A percentile compares a stretch with the other conserved stretches of the same genome.
phyloP scores from a whole-genome alignment of 2,329 filamentous ascomycete species.

The Scedosporium minutisporum region DNA sequence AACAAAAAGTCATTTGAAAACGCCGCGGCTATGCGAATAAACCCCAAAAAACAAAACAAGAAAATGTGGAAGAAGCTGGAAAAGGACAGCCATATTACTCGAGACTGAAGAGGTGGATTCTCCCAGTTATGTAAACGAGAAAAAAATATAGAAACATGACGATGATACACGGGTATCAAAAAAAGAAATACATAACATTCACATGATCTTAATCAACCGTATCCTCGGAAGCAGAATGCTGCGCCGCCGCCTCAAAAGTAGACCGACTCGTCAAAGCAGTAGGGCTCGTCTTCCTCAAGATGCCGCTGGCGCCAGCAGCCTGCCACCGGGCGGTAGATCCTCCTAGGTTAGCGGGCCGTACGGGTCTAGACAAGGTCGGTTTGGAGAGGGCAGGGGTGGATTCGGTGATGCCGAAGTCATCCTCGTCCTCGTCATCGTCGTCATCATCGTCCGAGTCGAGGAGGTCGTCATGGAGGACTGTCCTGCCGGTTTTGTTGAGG shows the following conservation, averaged over 20 bases:
- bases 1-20: background rate
- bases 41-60: background rate
- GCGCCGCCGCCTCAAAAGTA: slow-evolving; percentile 4
- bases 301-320: slow-evolving; percentile 32
- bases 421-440: slow-evolving; percentile 30
- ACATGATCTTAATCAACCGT: slow-evolving; percentile 9
- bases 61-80: background rate
- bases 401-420: slow-evolving; percentile 33
- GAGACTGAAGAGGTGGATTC: background rate
- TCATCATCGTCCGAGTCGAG: slow-evolving; percentile 25
- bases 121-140: background rate
- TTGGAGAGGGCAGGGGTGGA: slow-evolving; percentile 10
- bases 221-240: slow-evolving; percentile 8
- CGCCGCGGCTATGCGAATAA: background rate
- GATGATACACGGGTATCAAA: background rate
- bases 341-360: slow-evolving; percentile 10
- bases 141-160: background rate
- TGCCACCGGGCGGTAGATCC: slow-evolving; percentile 17
- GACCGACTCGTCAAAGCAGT: slow-evolving; percentile 12
- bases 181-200: background rate
- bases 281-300: slow-evolving; percentile 27
- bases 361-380: background rate
- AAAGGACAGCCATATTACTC: background rate
- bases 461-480: slow-evolving; percentile 22
- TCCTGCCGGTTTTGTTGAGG: slow-evolving; percentile 32